These are phyloP conservation scores for Talaromyces liani DNA, from an alignment of 495 filamentous ascomycete species.

Conservation along the genomic window DNA sequence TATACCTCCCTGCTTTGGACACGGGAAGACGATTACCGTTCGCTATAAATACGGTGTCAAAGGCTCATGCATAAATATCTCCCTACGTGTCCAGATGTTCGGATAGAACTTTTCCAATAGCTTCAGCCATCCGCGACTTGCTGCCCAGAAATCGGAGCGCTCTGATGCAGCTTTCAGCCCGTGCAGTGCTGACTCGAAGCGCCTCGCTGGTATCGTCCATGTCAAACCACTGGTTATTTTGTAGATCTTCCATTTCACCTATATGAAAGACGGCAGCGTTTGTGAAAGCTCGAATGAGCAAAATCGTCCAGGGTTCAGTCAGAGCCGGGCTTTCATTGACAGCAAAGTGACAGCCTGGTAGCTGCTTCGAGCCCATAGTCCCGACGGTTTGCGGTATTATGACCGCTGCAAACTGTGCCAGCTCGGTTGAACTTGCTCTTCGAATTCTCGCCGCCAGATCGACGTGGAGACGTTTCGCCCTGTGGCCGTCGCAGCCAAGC, in stretches of 20 bases:
- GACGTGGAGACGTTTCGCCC: background rate
- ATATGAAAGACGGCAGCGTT: conserved; percentile 23
- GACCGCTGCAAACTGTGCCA: conserved; percentile 8
- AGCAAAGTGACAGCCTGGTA: conserved; percentile 9
- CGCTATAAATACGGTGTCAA: background rate
- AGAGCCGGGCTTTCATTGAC: conserved; percentile 21
- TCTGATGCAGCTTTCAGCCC: conserved; percentile 21
- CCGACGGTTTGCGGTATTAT: background rate
- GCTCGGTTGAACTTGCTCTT: conserved; percentile 5
- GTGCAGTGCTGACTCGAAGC: conserved; percentile 1
- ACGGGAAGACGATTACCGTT: background rate
- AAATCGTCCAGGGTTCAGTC: conserved; percentile 34
- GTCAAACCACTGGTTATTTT: background rate
- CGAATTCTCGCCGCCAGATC: conserved; percentile 4
- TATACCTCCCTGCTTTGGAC: background rate
- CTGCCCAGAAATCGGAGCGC: conserved; percentile 29
- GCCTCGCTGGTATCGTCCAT: background rate
- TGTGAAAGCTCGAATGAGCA: conserved; percentile 32
- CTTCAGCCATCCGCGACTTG: conserved; percentile 31
- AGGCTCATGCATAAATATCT: background rate
- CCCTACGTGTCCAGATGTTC: background rate
- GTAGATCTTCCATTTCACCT: conserved; percentile 7
- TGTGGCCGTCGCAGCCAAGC: conserved; percentile 13
- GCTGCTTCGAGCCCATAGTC: background rate
- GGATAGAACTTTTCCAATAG: background rate